Evolutionary conservation across 441 rosid species (phyloP).

Genomic region (Pelargonium citronellum): DNA sequence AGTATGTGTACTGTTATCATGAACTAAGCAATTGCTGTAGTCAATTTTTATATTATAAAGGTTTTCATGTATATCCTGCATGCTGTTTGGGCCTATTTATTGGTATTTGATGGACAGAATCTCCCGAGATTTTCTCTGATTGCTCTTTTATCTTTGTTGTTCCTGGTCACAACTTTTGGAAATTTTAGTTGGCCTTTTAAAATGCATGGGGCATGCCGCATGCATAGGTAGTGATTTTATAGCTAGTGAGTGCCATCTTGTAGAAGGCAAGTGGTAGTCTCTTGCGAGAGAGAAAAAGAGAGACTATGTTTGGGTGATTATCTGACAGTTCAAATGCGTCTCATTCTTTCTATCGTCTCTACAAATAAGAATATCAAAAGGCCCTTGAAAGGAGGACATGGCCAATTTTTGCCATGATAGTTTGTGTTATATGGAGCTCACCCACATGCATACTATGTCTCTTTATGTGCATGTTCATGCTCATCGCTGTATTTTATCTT

Average conservation of each 20-base stretch:
- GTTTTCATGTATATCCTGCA: background rate
- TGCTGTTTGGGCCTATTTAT: background rate
- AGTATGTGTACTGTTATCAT: background rate
- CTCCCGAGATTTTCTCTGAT: conserved; percentile 2
- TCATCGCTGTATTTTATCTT: background rate
- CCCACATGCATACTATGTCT: too few relatives aligned
- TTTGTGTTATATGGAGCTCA: too few relatives aligned
- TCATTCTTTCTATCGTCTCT: background rate
- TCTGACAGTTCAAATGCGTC: background rate
- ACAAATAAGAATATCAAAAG: background rate
- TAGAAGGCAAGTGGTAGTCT: background rate
- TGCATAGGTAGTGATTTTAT: background rate
- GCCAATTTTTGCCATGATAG: too few relatives aligned
- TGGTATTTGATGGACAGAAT: background rate
- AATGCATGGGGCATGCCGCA: background rate
- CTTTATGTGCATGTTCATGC: too few relatives aligned
- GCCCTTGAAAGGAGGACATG: background rate
- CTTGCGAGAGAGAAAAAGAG: background rate
- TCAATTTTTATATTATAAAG: background rate
- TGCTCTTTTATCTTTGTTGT: background rate
- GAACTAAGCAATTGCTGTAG: background rate
- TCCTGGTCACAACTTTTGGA: conserved; percentile 1
- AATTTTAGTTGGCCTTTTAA: background rate
- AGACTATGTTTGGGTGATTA: background rate
- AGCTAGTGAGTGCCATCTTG: background rate